Evolutionary conservation across 2,329 filamentous ascomycete species (phyloP).

Genomic region (Fusarium brevicatenulatum): DNA sequence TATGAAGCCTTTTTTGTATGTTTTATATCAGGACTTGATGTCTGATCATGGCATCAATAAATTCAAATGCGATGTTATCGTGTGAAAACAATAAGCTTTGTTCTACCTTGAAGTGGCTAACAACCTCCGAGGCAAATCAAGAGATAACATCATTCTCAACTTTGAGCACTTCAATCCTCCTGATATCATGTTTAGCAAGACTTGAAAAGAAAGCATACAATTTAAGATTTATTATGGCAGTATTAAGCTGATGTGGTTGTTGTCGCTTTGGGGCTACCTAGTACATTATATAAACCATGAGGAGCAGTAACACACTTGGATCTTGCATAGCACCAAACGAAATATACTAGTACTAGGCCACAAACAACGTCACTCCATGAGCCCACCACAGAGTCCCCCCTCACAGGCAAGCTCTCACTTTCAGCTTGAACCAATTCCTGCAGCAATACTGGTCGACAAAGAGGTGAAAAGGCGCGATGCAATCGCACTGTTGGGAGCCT

Average conservation of each 20-base stretch:
- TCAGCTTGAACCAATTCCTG: slow-evolving; percentile 57
- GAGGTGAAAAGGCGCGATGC: slow-evolving; percentile 52
- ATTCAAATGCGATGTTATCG: slow-evolving; percentile 9
- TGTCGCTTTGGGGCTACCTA: not conserved
- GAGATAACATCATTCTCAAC: not conserved
- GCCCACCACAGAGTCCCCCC: not conserved
- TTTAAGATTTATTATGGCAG: not conserved
- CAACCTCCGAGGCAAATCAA: not conserved
- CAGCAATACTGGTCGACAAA: slow-evolving; percentile 52
- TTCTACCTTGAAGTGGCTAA: not conserved
- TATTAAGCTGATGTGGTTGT: not conserved
- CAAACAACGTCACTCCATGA: not conserved
- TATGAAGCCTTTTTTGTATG: slow-evolving; percentile 33
- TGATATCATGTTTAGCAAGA: not conserved
- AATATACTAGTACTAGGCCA: not conserved
- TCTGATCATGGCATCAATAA: slow-evolving; percentile 22
- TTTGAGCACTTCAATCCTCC: not conserved
- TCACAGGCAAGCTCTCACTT: slow-evolving; percentile 60
- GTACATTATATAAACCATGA: too few species aligned
- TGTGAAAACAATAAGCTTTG: not conserved
- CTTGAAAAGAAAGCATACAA: not conserved
- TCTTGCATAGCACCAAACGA: not conserved
- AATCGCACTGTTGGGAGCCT: slow-evolving; percentile 44
- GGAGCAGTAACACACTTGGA: not conserved
- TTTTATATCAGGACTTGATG: slow-evolving; percentile 35